Evolutionary conservation across 257 asterid species (phyloP).

Genomic region (Gentiana straminea): DNA sequence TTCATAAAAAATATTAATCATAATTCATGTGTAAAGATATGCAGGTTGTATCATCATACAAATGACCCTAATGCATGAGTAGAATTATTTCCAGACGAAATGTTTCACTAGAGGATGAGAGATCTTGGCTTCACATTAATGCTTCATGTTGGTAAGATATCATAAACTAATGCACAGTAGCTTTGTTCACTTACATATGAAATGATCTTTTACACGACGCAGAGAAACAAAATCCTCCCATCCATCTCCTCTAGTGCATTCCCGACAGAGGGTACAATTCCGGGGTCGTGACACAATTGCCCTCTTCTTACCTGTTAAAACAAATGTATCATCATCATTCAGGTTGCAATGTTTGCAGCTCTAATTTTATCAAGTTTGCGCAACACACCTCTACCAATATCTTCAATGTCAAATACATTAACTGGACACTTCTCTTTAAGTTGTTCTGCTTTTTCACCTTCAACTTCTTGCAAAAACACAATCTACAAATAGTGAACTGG

Average conservation of each 20-base stretch:
- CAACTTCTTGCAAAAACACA: slow-evolving; percentile 60
- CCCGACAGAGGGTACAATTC: slow-evolving; percentile 83
- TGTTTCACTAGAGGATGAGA: background rate
- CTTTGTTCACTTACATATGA: slow-evolving; percentile 64
- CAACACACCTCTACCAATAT: slow-evolving; percentile 55
- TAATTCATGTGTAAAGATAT: no score
- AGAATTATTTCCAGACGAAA: background rate
- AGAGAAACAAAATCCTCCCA: slow-evolving; percentile 69
- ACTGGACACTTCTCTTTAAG: slow-evolving; percentile 80
- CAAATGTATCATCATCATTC: background rate
- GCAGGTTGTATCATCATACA: no score
- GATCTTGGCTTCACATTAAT: background rate
- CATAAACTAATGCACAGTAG: background rate
- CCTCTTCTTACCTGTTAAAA: slow-evolving; percentile 38
- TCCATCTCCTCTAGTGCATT: slow-evolving; percentile 73
- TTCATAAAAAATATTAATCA: no score
- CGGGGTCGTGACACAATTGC: slow-evolving; percentile 84
- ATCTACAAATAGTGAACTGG: slow-evolving; percentile 28
- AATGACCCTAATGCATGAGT: no score
- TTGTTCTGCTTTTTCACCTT: slow-evolving; percentile 66
- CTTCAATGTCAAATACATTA: slow-evolving; percentile 89
- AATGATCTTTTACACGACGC: slow-evolving; percentile 83
- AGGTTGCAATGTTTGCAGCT: background rate
- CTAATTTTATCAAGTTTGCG: background rate
- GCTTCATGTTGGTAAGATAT: no score